Evolutionary conservation across 345 rosid species (phyloP), one percentile per base, ranked within the genome.

Genomic region (Eucalyptus cladocalyx): DNA sequence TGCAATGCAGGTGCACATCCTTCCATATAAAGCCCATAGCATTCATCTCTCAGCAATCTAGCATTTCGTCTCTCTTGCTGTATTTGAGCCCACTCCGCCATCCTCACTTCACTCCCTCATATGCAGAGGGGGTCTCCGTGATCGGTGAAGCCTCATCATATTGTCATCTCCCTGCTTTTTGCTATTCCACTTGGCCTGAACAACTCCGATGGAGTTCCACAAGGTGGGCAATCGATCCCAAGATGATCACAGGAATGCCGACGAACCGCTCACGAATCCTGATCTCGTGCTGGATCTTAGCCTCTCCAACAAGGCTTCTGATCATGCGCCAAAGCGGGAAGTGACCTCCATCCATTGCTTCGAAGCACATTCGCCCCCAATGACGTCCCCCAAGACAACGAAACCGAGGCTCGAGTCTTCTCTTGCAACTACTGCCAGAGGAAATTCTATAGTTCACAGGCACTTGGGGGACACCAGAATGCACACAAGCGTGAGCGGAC

Each of bases 401-500:
- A 93, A 91, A 89, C 92, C 10, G 97, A 94, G 92, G 93, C 93
- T 23, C 90, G 99, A 87, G 94, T 96, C 6, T 97, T 97, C 91
- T 94, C 97, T 1, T 97, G 99, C 92, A 97, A 97, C 88, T 97
- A 94, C 87, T 97, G 99, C 91, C 98, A 95, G 92, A 93, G 99
- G 89, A 96, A 96, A 93, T 97, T 97, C 91, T 96, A 96, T 50
- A 96, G 99, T 90, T 97, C 99, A 45, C 99, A 97, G 91, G 99
- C 99, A 60, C 94, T 96, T 51, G 99, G 99, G 4, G 99, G 99
- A 8, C 99, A 97, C 89, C 99, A 97, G 93, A 97, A 97, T 89
- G 99, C 98, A 3, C 99, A 97, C 49, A 97, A 96, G 90, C 94
- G 97, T 32, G 99, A 96, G 91, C 93, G 99, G 89, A 96, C 97